Evolutionary conservation across 306 rosid genomes (phyloP), one percentile per base, ranked within the genome.

Genomic region (Ochetophila trinervis): DNA sequence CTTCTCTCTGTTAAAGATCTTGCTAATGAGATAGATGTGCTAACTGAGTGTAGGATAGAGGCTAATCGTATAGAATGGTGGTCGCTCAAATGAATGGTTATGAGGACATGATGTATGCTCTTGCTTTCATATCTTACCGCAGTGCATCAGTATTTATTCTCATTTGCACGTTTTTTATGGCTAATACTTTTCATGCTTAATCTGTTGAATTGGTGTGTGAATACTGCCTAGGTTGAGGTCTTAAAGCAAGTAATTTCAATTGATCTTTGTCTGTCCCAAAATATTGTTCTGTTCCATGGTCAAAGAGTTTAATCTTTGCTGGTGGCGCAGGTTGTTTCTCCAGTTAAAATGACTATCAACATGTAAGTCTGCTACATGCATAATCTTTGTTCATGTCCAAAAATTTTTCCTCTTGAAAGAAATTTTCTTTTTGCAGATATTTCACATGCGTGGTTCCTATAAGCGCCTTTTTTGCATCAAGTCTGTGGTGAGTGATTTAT

Each of bases 401-500:
- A 10, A 15, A 1, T 64, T 57, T 48, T 8, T 57, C 27, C 56
- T 42, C 70, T 63, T 30, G 22, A 52, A 32, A 34, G 20, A 49
- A 15, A 32, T 32, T 32, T 63, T 30, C n/a, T 53, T 56, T 49
- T 72, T 64, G 53, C 65, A 63, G 77, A 64, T 72, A 72, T 57
- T 48, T 68, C 22, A 72, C 70, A 19, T 72, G 21, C 47, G 65
- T 77, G 44, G 76, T 74, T 74, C 72, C 69, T 53, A 74, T 51
- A 72, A 72, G 77, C 17, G 77, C 77, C 71, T 65, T 72, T 59
- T 72, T 72, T 48, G 77, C 77, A 1, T 17, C 71, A 9, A 72
- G 71, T 65, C 56, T 72, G 67, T 72, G 62, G 48, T 67, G 55
- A 37, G 74, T 35, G 36, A 12, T 45, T 16, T 70, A 34, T 22